Percentiles rank a stretch among this genome's conserved stretches.
phyloP scores from a whole-genome alignment of 768 basidiomycete genomes.

The Xerocomus potaroensis region DNA sequence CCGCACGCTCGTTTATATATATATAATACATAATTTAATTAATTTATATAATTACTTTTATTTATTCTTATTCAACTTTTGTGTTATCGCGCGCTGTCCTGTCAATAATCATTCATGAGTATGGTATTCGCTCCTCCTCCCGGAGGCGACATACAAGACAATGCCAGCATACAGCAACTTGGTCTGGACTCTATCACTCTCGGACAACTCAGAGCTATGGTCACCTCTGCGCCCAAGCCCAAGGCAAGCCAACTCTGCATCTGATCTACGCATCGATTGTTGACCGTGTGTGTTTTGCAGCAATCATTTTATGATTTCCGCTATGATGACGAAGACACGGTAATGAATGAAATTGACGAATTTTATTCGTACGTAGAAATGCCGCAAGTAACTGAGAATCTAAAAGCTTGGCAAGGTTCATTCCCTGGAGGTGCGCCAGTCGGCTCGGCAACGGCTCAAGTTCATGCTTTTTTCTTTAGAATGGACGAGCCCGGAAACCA shows the following conservation, averaged over 20 bases:
- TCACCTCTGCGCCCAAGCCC: slow-evolving; percentile 64
- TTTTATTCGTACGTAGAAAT: slow-evolving; percentile 98
- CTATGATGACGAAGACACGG: slow-evolving; percentile 94
- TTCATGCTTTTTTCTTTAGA: slow-evolving; percentile 38
- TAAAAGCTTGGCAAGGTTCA: slow-evolving; percentile 83
- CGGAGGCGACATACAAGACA: slow-evolving; percentile 30
- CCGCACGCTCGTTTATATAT: background rate
- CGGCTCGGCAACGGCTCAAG: background rate
- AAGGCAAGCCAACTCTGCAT: slow-evolving; percentile 46
- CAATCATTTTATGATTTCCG: slow-evolving; percentile 88
- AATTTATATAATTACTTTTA: slow-evolving; percentile 19
- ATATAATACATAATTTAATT: too few relatives aligned
- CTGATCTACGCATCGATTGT: slow-evolving; percentile 7
- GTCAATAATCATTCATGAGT: slow-evolving; percentile 16
- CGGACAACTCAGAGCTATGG: slow-evolving; percentile 75
- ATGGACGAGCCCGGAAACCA: slow-evolving; percentile 65
- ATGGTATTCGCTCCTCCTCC: slow-evolving; percentile 35
- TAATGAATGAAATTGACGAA: slow-evolving; percentile 95
- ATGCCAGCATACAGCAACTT: slow-evolving; percentile 32
- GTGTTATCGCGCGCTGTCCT: too few relatives aligned
- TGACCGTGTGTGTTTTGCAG: slow-evolving; percentile 39
- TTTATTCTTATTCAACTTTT: slow-evolving; percentile 24
- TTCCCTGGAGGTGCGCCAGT: slow-evolving; percentile 62
- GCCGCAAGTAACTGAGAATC: slow-evolving; percentile 82
- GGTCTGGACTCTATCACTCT: slow-evolving; percentile 73